phyloP scores from a whole-genome alignment of 106 monocot genomes.

The Acorus calamus region DNA sequence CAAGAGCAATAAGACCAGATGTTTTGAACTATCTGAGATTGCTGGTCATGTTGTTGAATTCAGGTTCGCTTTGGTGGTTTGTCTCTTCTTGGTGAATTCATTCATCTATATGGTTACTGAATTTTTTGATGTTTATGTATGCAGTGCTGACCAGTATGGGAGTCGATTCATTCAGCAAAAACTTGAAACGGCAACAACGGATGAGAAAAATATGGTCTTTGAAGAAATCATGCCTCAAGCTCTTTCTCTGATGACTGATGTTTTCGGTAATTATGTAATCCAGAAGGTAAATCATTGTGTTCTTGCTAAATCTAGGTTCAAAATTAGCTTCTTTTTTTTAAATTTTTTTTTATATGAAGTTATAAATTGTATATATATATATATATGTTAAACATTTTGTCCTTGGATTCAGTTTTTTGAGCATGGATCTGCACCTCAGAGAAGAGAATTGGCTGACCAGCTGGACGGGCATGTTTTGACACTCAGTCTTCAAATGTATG shows the following conservation, averaged over 20 bases:
- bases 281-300: constrained; percentile 46
- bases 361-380: no score
- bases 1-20: constrained; percentile 84
- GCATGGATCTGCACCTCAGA: constrained; percentile 61
- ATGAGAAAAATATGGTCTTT: constrained; percentile 70
- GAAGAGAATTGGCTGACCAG: constrained; percentile 54
- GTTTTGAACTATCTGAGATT: constrained; percentile 86
- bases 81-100: not conserved
- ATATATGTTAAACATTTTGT: no score
- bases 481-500: constrained; percentile 85
- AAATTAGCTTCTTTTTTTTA: not conserved
- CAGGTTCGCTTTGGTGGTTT: constrained; percentile 38
- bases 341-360: no score
- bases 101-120: no score
- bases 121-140: not conserved
- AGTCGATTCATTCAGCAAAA: constrained; percentile 90
- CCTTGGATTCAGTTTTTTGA: constrained; percentile 56
- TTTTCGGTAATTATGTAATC: constrained; percentile 87
- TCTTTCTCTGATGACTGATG: constrained; percentile 71
- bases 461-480: constrained; percentile 49
- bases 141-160: constrained; percentile 75
- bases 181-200: constrained; percentile 58
- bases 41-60: constrained; percentile 93
- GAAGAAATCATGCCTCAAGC: constrained; percentile 61
- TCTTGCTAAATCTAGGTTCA: not conserved